Base-by-base conservation (phyloP, 1,284 basidiomycete species). In the Tylopilus sp. region DNA sequence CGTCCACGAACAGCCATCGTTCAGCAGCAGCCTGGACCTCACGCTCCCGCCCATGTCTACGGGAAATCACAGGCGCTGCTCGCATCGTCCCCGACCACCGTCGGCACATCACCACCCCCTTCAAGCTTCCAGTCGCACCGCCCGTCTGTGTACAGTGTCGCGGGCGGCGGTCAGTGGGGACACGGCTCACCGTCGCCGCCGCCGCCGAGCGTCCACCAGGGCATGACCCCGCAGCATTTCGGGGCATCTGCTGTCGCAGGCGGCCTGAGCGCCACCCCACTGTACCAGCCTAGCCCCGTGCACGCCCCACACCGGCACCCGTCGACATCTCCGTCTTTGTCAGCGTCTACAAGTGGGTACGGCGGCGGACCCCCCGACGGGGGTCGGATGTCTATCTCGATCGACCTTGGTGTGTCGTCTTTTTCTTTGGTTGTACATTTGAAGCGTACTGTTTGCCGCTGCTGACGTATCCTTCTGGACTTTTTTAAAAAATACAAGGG, bases 371-470 rank as follows among this genome's bases (percentile, higher is more conserved):
- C 62, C 2, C 43, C 65, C 6, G 77, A 84, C 51, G 83, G 85
- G 60, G 79, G 81, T 17, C 83, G 81, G 60, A 75, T 89, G 70
- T 86, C 83, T 14, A 75, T 90, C 21, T 80, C 85, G 4, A 86
- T 90, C 57, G 88, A 90, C 67, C 90, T 90, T 62, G 86, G 86
- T 84, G 55, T 57, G 76, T 7, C 8, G 7, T 8, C 69, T 28
- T 31, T 21, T 40, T 29, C 2, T n/a, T 24, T 24, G 24, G 24
- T 24, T 24, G 24, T 24, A 7, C 7, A 7, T 24, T 3, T 24
- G 24, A 24, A 24, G 24, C 24, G 24, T 24, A 7, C 24, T n/a
- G 24, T 24, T 7, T 24, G 24, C 7, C 24, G 24, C 26, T 26
- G 26, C 15, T 4, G 7, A 18, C 9, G n/a, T n/a, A n/a, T n/a